Base-by-base conservation (phyloP, 805 yeast species). In the Clavispora vitiphila region DNA sequence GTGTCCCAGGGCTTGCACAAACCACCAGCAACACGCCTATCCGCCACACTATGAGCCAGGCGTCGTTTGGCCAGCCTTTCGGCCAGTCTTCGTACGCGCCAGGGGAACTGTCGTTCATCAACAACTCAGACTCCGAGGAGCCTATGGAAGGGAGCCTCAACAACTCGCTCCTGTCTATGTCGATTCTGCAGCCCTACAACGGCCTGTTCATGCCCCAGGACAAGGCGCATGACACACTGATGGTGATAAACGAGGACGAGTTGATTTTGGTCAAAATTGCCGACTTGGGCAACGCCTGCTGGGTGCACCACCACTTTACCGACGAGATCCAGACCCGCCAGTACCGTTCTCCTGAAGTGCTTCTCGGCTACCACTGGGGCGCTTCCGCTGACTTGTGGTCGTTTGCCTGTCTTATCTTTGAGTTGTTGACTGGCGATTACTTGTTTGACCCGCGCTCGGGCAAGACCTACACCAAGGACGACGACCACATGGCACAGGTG, bases 271-370 rank as follows among this genome's bases (percentile, higher is more conserved):
- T 81, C 27, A 81, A 81, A 50, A 73, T 81, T 30, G 86, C 86
- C 3, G 87, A 81, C 58, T 67, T 81, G 46, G 87, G 87, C 25
- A 81, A 81, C 56, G 83, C 86, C 3, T 80, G 86, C 58, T 80
- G 81, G 78, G 63, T 67, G 21, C 67, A 75, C 50, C 74, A 72
- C 40, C 87, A 81, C 56, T 81, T 76, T 56, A 79, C 86, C 4
- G 77, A 79, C 52, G 84, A 80, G 54, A 80, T 81, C 44, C 85
- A 81, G 58, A 81, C 87, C 2, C 60, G 87, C 43, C 86, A 81
- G 52, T 81, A 81, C 54, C 60, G 87, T 27, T 67, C 83, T 1
- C 86, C 86, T 0, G 87, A 81, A 51, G 75, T 80, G 2, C 66
- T 81, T 5, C 56, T 81, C 30, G 80, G 80, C 18, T 57, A 63